These are phyloP conservation scores for Trypanosoma lewisi DNA, from an alignment of 208 protist species.

Conservation along the genomic window DNA sequence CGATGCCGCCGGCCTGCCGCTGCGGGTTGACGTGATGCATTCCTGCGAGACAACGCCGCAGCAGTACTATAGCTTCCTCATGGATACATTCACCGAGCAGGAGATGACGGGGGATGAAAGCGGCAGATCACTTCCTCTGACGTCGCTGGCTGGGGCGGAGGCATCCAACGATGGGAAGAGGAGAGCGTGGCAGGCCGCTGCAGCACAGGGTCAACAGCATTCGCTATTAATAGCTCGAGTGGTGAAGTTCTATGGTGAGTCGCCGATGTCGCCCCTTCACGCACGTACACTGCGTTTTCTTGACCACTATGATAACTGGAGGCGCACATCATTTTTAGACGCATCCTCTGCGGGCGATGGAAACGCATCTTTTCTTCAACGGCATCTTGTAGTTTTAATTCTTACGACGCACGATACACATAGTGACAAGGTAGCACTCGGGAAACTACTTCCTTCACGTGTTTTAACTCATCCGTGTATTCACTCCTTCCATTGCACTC, in stretches of 20 bases:
- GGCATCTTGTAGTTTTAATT: slow-evolving; percentile 66
- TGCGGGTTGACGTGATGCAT: slow-evolving; percentile 19
- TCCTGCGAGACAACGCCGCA: slow-evolving; percentile 20
- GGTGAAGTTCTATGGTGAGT: slow-evolving; percentile 78
- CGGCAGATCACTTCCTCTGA: neutral
- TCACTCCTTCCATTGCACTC: slow-evolving; percentile 74
- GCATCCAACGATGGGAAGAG: neutral
- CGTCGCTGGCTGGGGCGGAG: neutral
- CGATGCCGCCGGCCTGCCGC: neutral
- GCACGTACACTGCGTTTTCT: slow-evolving; percentile 49
- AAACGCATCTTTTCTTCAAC: slow-evolving; percentile 25
- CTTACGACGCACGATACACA: slow-evolving; percentile 86
- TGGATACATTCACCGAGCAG: slow-evolving; percentile 26
- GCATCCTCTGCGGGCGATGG: neutral
- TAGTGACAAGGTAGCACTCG: slow-evolving; percentile 69
- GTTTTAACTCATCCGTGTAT: slow-evolving; percentile 48
- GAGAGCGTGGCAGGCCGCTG: neutral
- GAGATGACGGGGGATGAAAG: neutral
- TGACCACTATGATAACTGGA: slow-evolving; percentile 47
- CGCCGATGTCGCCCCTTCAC: slow-evolving; percentile 35
- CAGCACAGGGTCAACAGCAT: neutral
- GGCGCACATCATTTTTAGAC: neutral
- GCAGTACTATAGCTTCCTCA: slow-evolving; percentile 31
- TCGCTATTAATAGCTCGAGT: slow-evolving; percentile 19
- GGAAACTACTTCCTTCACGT: slow-evolving; percentile 33